phyloP scores from a whole-genome alignment of 805 yeast genomes.

The Cyberlindnera mississippiensis region DNA sequence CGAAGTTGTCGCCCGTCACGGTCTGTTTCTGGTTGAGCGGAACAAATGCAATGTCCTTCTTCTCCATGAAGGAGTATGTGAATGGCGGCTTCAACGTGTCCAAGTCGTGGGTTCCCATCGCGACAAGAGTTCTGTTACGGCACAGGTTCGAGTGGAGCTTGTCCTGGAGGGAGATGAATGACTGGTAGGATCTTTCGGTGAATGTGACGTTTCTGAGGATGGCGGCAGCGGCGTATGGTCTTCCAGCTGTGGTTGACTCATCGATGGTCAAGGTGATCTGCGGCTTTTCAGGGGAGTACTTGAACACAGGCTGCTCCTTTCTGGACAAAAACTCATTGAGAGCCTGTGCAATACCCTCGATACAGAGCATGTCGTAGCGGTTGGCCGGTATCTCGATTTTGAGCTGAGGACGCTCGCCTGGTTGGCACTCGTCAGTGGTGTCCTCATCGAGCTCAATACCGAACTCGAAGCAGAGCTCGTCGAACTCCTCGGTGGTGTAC shows the following conservation, averaged over 20 bases:
- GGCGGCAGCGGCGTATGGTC: slow-evolving; percentile 97
- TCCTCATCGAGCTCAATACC: slow-evolving; percentile 98
- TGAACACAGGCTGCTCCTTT: slow-evolving; percentile 60
- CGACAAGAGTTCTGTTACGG: slow-evolving; percentile 95
- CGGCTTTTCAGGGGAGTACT: slow-evolving; percentile 58
- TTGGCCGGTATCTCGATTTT: slow-evolving; percentile 98
- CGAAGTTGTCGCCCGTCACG: slow-evolving; percentile 71
- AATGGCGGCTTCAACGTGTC: slow-evolving; percentile 80
- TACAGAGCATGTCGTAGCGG: slow-evolving; percentile 96
- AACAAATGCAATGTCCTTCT: slow-evolving; percentile 67
- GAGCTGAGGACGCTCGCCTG: slow-evolving; percentile 91
- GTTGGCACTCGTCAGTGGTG: slow-evolving; percentile 70
- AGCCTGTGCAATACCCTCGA: slow-evolving; percentile 96
- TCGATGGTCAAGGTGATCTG: slow-evolving; percentile 64
- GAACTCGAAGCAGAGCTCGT: slow-evolving; percentile 94
- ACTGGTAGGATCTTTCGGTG: slow-evolving; percentile 82
- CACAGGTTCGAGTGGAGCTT: slow-evolving; percentile 92
- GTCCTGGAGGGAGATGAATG: slow-evolving; percentile 94
- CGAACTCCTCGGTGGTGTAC: slow-evolving; percentile 86
- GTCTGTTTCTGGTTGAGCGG: slow-evolving; percentile 70
- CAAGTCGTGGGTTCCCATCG: slow-evolving; percentile 96
- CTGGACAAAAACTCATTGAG: slow-evolving; percentile 85
- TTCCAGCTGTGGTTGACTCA: slow-evolving; percentile 63
- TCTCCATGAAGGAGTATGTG: slow-evolving; percentile 80
- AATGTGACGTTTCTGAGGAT: slow-evolving; percentile 79